Evolutionary conservation across 192 early-diverging fungal genomes (phyloP).

Genomic region (Haplosporangium gracile): DNA sequence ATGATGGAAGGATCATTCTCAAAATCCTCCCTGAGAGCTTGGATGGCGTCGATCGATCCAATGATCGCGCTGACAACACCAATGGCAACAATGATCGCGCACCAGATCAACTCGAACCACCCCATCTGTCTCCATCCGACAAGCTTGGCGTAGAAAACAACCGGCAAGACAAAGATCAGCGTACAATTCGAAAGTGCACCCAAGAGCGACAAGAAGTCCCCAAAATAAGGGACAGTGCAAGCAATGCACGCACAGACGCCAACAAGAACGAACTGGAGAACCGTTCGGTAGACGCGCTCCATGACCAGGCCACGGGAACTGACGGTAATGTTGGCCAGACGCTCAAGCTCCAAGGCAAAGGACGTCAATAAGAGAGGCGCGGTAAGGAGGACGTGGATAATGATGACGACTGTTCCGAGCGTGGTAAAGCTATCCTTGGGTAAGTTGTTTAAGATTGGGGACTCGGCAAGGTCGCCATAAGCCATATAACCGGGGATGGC

Average conservation of each 20-base stretch:
- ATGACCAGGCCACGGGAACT: conserved; percentile 59
- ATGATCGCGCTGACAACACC: conserved; percentile 74
- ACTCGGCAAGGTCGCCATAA: conserved; percentile 62
- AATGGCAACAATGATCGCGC: conserved; percentile 66
- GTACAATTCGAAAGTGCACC: conserved; percentile 81
- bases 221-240: conserved; percentile 83
- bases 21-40: conserved; percentile 48
- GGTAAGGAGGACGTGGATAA: conserved; percentile 82
- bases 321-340: conserved; percentile 71
- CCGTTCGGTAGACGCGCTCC: conserved; percentile 68
- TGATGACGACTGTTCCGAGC: conserved; percentile 81
- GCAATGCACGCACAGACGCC: conserved; percentile 67
- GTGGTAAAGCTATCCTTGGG: conserved; percentile 72
- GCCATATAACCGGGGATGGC: conserved; percentile 77
- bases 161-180: conserved; percentile 87
- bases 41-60: conserved; percentile 75
- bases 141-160: conserved; percentile 81
- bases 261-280: conserved; percentile 70
- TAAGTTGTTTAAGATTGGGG: conserved; percentile 80
- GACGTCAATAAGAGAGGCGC: conserved; percentile 85
- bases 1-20: no score
- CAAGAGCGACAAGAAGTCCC: conserved; percentile 80
- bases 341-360: conserved; percentile 81
- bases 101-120: conserved; percentile 66
- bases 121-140: conserved; percentile 70